Evolutionary conservation across 2,329 filamentous ascomycete species (phyloP).

Genomic region (Metarhizium brunneum): DNA sequence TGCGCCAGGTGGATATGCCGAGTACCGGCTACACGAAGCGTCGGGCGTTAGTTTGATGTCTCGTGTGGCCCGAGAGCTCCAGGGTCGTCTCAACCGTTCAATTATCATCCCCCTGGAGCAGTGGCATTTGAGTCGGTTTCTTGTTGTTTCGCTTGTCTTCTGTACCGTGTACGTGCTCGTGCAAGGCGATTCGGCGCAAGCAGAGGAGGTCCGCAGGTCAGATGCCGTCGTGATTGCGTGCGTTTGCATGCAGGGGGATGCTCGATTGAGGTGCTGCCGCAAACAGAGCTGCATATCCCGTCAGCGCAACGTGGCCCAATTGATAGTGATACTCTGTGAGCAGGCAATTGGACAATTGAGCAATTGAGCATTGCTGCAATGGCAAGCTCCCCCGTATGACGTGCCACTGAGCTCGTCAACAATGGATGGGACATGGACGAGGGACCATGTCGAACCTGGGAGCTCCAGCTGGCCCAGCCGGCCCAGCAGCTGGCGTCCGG

Average conservation of each 20-base stretch:
- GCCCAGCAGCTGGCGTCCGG: neutral
- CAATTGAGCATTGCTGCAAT: neutral
- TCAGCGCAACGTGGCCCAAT: neutral
- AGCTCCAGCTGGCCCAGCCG: neutral
- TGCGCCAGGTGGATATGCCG: constrained; percentile 5
- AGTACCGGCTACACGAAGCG: constrained; percentile 7
- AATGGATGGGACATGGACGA: too few relatives aligned
- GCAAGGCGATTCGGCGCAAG: neutral
- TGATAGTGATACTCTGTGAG: too few relatives aligned
- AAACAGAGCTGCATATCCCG: neutral
- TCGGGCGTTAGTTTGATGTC: too few relatives aligned
- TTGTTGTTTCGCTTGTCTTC: too few relatives aligned
- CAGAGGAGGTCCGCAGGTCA: neutral
- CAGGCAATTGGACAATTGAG: neutral
- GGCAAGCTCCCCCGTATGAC: neutral
- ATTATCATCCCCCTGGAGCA: too few relatives aligned
- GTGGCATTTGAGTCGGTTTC: too few relatives aligned
- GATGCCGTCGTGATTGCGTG: neutral
- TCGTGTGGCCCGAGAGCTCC: too few relatives aligned
- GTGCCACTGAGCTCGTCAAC: too few relatives aligned
- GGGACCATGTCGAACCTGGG: too few relatives aligned
- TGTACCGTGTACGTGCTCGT: too few relatives aligned
- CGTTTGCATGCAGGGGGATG: neutral
- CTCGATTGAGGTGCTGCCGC: neutral
- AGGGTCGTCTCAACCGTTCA: too few relatives aligned